These are phyloP conservation scores for Bipolaris victoriae DNA, from an alignment of 2,329 filamentous ascomycete species.

Conservation along the genomic window DNA sequence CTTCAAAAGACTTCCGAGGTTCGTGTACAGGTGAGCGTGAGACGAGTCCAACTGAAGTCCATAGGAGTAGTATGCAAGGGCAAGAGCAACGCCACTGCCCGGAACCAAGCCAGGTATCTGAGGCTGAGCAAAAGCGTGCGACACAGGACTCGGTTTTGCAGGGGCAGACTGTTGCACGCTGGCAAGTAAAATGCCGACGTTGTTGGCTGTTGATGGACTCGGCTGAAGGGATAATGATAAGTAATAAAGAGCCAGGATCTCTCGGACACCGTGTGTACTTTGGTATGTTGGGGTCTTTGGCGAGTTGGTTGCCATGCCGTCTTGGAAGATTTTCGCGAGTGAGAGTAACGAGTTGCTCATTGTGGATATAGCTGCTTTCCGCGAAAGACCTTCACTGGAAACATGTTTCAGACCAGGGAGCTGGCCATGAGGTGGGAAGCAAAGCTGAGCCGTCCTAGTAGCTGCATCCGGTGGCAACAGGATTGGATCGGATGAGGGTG, in stretches of 20 bases:
- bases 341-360: conserved; percentile 96
- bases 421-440: conserved; percentile 77
- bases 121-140: conserved; percentile 43
- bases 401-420: conserved; percentile 81
- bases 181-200: conserved; percentile 95
- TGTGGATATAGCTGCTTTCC: conserved; percentile 83
- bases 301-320: conserved; percentile 82
- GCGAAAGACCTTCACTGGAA: conserved; percentile 68
- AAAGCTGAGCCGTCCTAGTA: conserved; percentile 78
- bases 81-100: conserved; percentile 85
- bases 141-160: conserved; percentile 51
- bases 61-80: conserved; percentile 94
- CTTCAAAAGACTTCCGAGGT: conserved; percentile 91
- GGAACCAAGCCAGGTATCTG: conserved; percentile 78
- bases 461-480: conserved; percentile 84
- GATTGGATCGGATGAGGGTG: conserved; percentile 64
- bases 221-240: conserved; percentile 92
- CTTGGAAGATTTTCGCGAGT: conserved; percentile 96
- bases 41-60: conserved; percentile 83
- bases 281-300: conserved; percentile 60
- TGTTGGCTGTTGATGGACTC: conserved; percentile 96
- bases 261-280: conserved; percentile 77
- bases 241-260: conserved; percentile 95
- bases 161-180: conserved; percentile 77
- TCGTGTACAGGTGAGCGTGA: conserved; percentile 96